Evolutionary conservation across 2,329 filamentous ascomycete genomes (phyloP).

Genomic region (Cadophora gregata): DNA sequence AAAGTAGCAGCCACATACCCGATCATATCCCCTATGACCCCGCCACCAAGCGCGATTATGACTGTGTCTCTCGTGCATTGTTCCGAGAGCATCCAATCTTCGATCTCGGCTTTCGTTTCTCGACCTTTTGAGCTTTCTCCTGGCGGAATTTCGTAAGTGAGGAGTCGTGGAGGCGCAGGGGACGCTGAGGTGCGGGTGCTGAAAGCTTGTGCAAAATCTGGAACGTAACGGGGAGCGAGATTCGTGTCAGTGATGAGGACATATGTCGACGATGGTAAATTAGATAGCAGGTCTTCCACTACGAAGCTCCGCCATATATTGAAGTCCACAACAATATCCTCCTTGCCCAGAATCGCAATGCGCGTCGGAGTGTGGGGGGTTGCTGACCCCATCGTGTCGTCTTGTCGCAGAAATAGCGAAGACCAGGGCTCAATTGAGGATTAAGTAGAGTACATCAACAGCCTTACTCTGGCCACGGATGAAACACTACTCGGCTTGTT

Average conservation of each 20-base stretch:
- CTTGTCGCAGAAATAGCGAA: not conserved
- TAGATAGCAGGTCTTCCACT: slow-evolving; percentile 77
- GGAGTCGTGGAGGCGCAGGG: slow-evolving; percentile 66
- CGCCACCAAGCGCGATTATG: slow-evolving; percentile 91
- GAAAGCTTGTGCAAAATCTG: slow-evolving; percentile 75
- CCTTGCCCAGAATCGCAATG: slow-evolving; percentile 85
- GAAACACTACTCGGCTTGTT: not conserved
- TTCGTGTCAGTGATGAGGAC: slow-evolving; percentile 98
- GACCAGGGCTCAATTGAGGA: slow-evolving; percentile 6
- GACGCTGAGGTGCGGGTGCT: slow-evolving; percentile 48
- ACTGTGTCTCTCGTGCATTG: slow-evolving; percentile 95
- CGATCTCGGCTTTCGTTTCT: slow-evolving; percentile 91
- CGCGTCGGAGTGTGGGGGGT: slow-evolving; percentile 51
- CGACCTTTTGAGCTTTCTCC: slow-evolving; percentile 94
- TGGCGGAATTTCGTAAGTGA: slow-evolving; percentile 86
- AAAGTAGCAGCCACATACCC: slow-evolving; percentile 98
- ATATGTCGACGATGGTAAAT: slow-evolving; percentile 86
- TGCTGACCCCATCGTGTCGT: slow-evolving; percentile 36
- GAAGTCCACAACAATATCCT: slow-evolving; percentile 91
- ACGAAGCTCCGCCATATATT: slow-evolving; percentile 87
- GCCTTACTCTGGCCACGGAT: not conserved
- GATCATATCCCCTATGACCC: slow-evolving; percentile 97
- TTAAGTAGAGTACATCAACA: not conserved
- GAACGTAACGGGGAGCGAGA: slow-evolving; percentile 79
- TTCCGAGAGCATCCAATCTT: slow-evolving; percentile 94